phyloP scores from a whole-genome alignment of 805 yeast species.

The Metschnikowia santaceciliae region DNA sequence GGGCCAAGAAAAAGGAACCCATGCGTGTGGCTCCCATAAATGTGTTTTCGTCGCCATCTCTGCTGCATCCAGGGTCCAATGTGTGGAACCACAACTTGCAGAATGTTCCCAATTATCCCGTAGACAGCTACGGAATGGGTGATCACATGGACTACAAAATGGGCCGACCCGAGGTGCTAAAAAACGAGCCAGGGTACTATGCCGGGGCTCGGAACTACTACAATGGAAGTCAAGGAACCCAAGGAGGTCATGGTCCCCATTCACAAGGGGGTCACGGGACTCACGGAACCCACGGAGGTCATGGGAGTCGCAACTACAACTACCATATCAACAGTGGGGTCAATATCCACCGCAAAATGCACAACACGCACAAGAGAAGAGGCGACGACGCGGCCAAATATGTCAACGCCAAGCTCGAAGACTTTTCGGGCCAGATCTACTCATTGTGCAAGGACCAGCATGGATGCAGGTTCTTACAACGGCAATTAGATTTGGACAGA shows the following conservation, averaged over 20 bases:
- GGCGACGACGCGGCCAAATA: constrained; percentile 72
- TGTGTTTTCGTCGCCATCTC: constrained; percentile 7
- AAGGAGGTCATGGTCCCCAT: too few species aligned
- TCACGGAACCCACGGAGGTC: too few species aligned
- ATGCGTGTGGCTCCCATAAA: background rate
- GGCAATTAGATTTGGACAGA: constrained; percentile 68
- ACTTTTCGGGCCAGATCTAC: constrained; percentile 69
- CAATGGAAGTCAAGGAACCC: background rate
- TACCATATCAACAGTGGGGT: constrained; percentile 20
- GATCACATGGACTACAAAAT: background rate
- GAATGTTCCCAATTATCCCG: background rate
- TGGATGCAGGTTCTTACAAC: constrained; percentile 90
- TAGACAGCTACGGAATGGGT: background rate
- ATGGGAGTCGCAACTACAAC: constrained; percentile 10
- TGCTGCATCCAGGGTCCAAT: constrained; percentile 4
- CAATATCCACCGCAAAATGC: constrained; percentile 45
- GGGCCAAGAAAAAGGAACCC: constrained; percentile 1
- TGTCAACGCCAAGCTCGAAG: constrained; percentile 61
- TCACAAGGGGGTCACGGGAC: too few species aligned
- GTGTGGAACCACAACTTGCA: constrained; percentile 19
- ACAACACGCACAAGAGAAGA: constrained; percentile 28
- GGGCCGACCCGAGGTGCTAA: background rate
- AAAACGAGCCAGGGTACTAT: background rate
- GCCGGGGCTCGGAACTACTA: constrained; percentile 7
- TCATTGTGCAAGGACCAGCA: constrained; percentile 92